A percentile compares a stretch with the other conserved stretches of the same genome.
These are phyloP conservation scores for Yamadazyma olivae DNA, from an alignment of 805 yeast genomes.

Conservation along the genomic window DNA sequence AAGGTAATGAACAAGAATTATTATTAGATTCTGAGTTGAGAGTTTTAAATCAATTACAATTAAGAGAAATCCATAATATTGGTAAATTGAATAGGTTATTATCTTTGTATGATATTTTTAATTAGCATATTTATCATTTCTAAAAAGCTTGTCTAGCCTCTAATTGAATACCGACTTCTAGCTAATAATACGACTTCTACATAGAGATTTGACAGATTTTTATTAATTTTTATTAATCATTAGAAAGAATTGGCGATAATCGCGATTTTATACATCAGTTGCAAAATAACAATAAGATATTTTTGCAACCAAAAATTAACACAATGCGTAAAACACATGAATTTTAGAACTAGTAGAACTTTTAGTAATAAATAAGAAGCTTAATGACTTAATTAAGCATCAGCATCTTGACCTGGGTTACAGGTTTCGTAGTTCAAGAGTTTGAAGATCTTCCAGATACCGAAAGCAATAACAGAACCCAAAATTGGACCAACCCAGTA, in stretches of 20 bases:
- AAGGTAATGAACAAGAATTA: constrained; percentile 73
- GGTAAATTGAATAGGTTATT: constrained; percentile 59
- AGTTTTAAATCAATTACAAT: constrained; percentile 61
- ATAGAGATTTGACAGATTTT: too few species aligned
- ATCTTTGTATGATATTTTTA: constrained; percentile 30
- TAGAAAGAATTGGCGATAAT: too few species aligned
- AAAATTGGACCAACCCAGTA: constrained; percentile 88
- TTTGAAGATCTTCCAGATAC: constrained; percentile 65
- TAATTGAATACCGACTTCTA: too few species aligned
- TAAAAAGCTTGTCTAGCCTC: too few species aligned
- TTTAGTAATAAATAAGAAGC: too few species aligned
- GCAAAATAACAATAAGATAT: too few species aligned
- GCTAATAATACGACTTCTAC: too few species aligned
- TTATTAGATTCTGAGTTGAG: constrained; percentile 72
- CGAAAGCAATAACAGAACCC: constrained; percentile 66
- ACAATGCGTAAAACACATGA: too few species aligned
- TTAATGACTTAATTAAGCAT: constrained; percentile 31
- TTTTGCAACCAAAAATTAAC: too few species aligned
- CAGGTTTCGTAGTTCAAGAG: constrained; percentile 56
- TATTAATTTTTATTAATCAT: too few species aligned
- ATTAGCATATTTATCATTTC: neutral
- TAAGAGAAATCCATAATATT: constrained; percentile 51
- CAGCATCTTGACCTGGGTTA: constrained; percentile 69
- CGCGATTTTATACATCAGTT: too few species aligned
- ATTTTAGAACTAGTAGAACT: too few species aligned